phyloP scores from a whole-genome alignment of 2,329 filamentous ascomycete genomes.

The Emmonsiellopsis sp. region DNA sequence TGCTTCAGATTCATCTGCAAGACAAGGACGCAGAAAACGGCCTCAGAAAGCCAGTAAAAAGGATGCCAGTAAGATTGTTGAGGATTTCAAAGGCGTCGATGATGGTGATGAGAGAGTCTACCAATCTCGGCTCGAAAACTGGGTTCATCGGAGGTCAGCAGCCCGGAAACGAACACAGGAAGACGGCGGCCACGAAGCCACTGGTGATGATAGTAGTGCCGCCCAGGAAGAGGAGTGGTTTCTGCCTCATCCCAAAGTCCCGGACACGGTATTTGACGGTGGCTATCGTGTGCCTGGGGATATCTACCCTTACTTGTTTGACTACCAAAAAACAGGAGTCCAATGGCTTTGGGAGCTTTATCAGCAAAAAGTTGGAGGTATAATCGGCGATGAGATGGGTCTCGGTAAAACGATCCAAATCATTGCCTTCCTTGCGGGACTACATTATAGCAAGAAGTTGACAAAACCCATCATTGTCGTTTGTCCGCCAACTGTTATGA shows the following conservation, averaged over 20 bases:
- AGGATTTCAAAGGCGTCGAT: slow-evolving; percentile 60
- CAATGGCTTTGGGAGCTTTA: slow-evolving; percentile 94
- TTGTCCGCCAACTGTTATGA: slow-evolving; percentile 86
- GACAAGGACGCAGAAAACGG: slow-evolving; percentile 17
- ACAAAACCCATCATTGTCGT: slow-evolving; percentile 82
- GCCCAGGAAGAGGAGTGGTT: slow-evolving; percentile 58
- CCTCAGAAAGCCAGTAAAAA: slow-evolving; percentile 28
- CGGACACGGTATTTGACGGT: slow-evolving; percentile 66
- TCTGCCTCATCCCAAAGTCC: slow-evolving; percentile 72
- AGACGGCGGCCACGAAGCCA: slow-evolving; percentile 26
- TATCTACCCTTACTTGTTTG: slow-evolving; percentile 84
- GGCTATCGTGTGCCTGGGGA: slow-evolving; percentile 80
- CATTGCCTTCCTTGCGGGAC: slow-evolving; percentile 74
- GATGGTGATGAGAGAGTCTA: slow-evolving; percentile 84
- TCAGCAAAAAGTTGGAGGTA: slow-evolving; percentile 80
- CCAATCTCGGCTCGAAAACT: slow-evolving; percentile 62
- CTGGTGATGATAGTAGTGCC: slow-evolving; percentile 30
- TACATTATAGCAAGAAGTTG: slow-evolving; percentile 85
- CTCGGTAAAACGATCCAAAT: slow-evolving; percentile 87
- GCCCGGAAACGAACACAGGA: slow-evolving; percentile 45
- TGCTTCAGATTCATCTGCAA: slow-evolving; percentile 10
- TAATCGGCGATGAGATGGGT: slow-evolving; percentile 97
- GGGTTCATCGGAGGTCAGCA: slow-evolving; percentile 57
- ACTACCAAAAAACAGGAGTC: slow-evolving; percentile 94
- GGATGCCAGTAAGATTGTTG: slow-evolving; percentile 31